Base-by-base conservation (phyloP, 2,329 filamentous ascomycete species). In the Calonectria leucothoes region DNA sequence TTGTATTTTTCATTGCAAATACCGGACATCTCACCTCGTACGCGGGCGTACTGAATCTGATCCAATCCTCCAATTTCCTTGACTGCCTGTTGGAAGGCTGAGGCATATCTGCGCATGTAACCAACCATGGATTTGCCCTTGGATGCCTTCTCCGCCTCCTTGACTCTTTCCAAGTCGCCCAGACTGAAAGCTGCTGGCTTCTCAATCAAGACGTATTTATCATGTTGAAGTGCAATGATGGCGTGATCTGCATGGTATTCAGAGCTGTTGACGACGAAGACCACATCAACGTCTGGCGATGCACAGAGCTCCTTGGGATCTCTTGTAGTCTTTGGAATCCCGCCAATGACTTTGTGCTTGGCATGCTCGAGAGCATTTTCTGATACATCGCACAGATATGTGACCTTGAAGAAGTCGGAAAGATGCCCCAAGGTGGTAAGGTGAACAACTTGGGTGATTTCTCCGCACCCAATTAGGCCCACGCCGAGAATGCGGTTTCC, bases 51-150 rank as follows among this genome's bases (percentile, higher is more conserved):
- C 51, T 86, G 81, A n/a, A 93, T 89, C 66, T 87, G 84, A 0
- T 85, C 85, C 20, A 92, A 84, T 0, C 81, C 82, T 0, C 83
- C 87, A 4, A 93, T 83, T 76, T 93, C 91, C 73, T 87, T 84
- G 29, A 92, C 86, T 0, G 89, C 87, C 23, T 89, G 84, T 2
- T 85, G 82, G 77, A 92, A 92, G 2, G 87, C 86, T 0, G 88
- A 82, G 0, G 91, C 91, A 78, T 92, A 92, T 42, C 91, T 86
- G 12, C 91, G 84, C 86, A 91, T 91, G 73, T 90, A 91, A 1
- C 90, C 90, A 0, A 93, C 89, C 77, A 93, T 90, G 3, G 92
- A 85, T 6, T 83, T 83, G 0, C 85, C 86, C 51, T 81, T 78
- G 2, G 86, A 85, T 2, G 73, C 77, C 37, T 82, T 81, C 77